Evolutionary conservation across 2,329 filamentous ascomycete genomes (phyloP), one percentile per base, ranked within the genome.

Genomic region (Penicillium expansum): DNA sequence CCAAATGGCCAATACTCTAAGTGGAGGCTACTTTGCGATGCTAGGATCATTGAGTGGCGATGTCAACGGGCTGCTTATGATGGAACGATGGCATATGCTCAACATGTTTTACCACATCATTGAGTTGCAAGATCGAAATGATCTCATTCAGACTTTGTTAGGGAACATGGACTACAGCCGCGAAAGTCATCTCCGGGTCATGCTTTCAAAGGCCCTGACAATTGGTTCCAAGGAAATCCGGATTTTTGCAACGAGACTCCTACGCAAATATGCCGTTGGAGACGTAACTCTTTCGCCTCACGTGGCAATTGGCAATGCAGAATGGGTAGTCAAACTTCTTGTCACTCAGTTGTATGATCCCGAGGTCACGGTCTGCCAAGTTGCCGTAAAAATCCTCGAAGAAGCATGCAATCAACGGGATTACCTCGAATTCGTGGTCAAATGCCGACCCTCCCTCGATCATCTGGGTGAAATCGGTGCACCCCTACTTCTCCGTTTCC

Each of bases 31-130:
- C 73, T 96, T 99, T 72, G 86, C 92, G 14, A 91, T 99, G 80
- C 79, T 99, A 2, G 95, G 94, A 8, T 87, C 91, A 11, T 77
- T 99, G 56, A 97, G 89, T 66, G 88, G 88, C 52, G 91, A 96
- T 67, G 78, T 83, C 0, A 90, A 88, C 65, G 94, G 94, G 0
- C 81, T 97, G 24, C 86, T 89, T 59, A 93, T 99, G 77, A 84
- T 99, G 69, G 93, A 97, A 72, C 83, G 91, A 66, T 97, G 94
- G 93, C 91, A 92, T 66, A 95, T 99, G 82, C 92, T 97, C 77
- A 97, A 97, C 74, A 99, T 99, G 91, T 95, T 97, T 82, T 99
- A 99, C 71, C 94, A 97, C 74, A 96, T 99, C 59, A 84, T 97
- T 56, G 93, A 97, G 69, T 81, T 96, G 43, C 91, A 90, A 66